Evolutionary conservation across 768 basidiomycete species (phyloP).

Genomic region (Serendipita sp.): DNA sequence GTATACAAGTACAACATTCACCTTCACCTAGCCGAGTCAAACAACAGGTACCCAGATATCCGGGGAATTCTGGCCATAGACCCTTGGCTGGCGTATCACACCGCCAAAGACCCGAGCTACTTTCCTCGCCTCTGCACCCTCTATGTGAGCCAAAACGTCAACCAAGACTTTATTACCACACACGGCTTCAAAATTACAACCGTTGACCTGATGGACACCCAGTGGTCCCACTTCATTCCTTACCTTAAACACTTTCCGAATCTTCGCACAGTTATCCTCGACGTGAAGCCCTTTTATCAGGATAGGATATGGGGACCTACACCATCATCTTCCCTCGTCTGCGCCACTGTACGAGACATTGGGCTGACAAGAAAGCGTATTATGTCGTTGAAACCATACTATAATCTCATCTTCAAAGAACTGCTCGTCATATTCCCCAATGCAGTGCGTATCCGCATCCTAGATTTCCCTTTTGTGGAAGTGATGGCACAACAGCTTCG

Average conservation of each 20-base stretch:
- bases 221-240: not conserved
- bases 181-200: not conserved
- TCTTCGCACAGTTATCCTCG: not conserved
- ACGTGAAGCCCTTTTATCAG: not conserved
- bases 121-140: not conserved
- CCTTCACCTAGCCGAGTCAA: too few species aligned
- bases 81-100: not conserved
- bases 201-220: not conserved
- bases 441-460: not conserved
- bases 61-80: not conserved
- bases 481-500: not conserved
- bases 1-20: too few species aligned
- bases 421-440: not conserved
- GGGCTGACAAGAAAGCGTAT: not conserved
- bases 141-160: not conserved
- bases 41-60: too few species aligned
- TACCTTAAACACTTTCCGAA: not conserved
- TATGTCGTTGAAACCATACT: not conserved
- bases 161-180: not conserved
- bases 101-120: not conserved
- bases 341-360: not conserved
- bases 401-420: not conserved
- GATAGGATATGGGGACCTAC: too few species aligned
- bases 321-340: not conserved
- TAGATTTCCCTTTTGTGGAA: not conserved